These are phyloP conservation scores for Trichoderma gamsii DNA, from an alignment of 495 filamentous ascomycete genomes.

Conservation along the genomic window DNA sequence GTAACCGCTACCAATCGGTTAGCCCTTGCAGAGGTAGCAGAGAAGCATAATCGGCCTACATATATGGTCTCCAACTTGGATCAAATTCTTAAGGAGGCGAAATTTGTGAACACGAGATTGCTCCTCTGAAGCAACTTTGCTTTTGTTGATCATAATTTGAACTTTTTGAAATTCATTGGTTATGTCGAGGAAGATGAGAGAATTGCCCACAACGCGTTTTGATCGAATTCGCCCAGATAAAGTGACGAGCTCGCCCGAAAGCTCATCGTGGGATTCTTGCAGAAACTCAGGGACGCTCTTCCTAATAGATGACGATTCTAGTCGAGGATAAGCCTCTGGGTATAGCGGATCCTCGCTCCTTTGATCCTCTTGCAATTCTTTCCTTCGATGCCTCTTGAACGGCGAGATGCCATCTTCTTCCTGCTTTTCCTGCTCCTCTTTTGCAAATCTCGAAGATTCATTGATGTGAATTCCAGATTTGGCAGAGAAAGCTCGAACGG, in stretches of 20 bases:
- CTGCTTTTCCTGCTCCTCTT: slow-evolving; percentile 7
- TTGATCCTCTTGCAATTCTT: slow-evolving; percentile 11
- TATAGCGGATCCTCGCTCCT: slow-evolving; percentile 4
- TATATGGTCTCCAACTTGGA: slow-evolving; percentile 71
- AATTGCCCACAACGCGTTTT: slow-evolving; percentile 46
- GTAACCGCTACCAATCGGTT: slow-evolving; percentile 46
- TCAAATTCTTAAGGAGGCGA: slow-evolving; percentile 50
- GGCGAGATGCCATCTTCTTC: slow-evolving; percentile 6
- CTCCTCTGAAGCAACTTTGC: slow-evolving; percentile 35
- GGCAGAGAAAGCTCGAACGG: neutral
- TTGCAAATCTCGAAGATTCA: slow-evolving; percentile 5
- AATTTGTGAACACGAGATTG: slow-evolving; percentile 35
- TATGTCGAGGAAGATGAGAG: slow-evolving; percentile 80
- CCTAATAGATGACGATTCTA: slow-evolving; percentile 23
- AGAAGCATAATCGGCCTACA: slow-evolving; percentile 46
- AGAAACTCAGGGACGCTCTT: slow-evolving; percentile 36
- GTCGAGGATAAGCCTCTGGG: slow-evolving; percentile 14
- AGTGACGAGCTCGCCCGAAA: slow-evolving; percentile 36
- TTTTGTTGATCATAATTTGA: slow-evolving; percentile 67
- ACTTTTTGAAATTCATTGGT: slow-evolving; percentile 60
- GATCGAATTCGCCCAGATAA: slow-evolving; percentile 43
- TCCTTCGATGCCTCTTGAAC: slow-evolving; percentile 9
- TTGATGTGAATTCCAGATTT: slow-evolving; percentile 1
- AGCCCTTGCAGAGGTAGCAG: slow-evolving; percentile 19
- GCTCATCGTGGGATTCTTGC: slow-evolving; percentile 21